A percentile compares a stretch with the other conserved stretches of the same genome.
phyloP scores from a whole-genome alignment of 2,329 filamentous ascomycete species.

The Scytalidium lignicola region DNA sequence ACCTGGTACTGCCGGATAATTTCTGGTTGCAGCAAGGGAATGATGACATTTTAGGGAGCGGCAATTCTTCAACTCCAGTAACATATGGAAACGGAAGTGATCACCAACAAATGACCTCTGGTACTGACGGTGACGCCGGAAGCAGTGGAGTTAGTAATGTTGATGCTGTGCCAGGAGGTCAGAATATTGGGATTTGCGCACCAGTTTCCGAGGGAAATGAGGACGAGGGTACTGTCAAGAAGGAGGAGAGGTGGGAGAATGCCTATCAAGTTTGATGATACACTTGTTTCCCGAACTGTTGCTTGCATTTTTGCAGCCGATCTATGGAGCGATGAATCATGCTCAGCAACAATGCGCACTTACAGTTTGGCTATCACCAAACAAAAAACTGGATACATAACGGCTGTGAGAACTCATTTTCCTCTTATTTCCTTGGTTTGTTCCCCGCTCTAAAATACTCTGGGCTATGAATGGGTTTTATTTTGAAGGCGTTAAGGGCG shows the following conservation, averaged over 20 bases:
- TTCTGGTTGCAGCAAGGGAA: not conserved
- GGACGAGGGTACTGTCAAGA: not conserved
- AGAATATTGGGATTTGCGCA: not conserved
- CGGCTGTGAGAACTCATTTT: not conserved
- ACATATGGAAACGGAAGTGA: not conserved
- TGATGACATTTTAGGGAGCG: not conserved
- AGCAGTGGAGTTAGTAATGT: not conserved
- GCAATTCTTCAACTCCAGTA: not conserved
- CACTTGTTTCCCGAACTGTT: not conserved
- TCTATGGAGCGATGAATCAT: no score
- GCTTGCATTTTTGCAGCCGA: not conserved
- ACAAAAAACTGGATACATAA: no score
- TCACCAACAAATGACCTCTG: not conserved
- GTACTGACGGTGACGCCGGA: not conserved
- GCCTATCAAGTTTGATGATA: not conserved
- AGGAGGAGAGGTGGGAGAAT: not conserved
- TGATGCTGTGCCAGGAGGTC: not conserved
- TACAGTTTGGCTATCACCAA: no score
- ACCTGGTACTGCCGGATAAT: not conserved
- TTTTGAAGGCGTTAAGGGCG: not conserved
- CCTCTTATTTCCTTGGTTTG: not conserved
- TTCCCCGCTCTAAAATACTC: not conserved
- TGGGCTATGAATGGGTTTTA: not conserved
- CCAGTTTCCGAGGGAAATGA: not conserved
- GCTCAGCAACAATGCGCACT: no score